Base-by-base conservation (phyloP, 78 protist genomes). In the Dictyostelium capitatum region DNA sequence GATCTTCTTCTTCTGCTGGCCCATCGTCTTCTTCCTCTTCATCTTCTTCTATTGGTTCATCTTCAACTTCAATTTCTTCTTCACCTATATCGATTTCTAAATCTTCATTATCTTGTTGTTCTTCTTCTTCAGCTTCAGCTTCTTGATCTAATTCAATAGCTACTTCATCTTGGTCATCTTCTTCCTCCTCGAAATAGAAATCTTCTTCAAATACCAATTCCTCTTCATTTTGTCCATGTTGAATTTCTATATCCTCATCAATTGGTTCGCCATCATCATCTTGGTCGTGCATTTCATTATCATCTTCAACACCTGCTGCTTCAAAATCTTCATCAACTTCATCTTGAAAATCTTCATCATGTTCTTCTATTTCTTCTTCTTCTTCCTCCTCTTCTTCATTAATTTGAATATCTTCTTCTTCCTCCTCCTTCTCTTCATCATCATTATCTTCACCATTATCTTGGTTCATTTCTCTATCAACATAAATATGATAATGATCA, bases 1-100 rank as follows among this genome's bases (percentile, higher is more conserved):
- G n/a, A 0, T 54, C 83, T 7, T 78, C 83, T 65, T 23, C 51
- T 67, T 46, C 79, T 8, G 2, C 80, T 17, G 51, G 79, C 47
- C 12, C 90, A 15, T 82, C 90, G 14, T 53, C 67, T 2, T 82
- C 80, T 41, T 19, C 90, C 46, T 41, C 90, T 0, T 50, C 81
- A 50, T 28, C 90, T 11, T 25, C 80, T 23, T 41, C 47, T 3
- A 14, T 51, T 32, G 20, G 67, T 59, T 25, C 57, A 4, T 53
- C 72, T 4, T 30, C 72, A 7, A 28, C 84, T n/a, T 57, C 84
- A 7, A 20, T n/a, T 8, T 25, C 50, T 53, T 75, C 83, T 78
- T 78, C 30, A 14, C 56, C 19, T 32, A 17, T 62, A 14, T 79
- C 32, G 15, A 48, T 7, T 32, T 79, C 72, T 32, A 25, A 3